Percentiles rank a stretch among this genome's conserved stretches.
These are phyloP conservation scores for Pezicula neosporulosa DNA, from an alignment of 2,329 filamentous ascomycete species.

Conservation along the genomic window DNA sequence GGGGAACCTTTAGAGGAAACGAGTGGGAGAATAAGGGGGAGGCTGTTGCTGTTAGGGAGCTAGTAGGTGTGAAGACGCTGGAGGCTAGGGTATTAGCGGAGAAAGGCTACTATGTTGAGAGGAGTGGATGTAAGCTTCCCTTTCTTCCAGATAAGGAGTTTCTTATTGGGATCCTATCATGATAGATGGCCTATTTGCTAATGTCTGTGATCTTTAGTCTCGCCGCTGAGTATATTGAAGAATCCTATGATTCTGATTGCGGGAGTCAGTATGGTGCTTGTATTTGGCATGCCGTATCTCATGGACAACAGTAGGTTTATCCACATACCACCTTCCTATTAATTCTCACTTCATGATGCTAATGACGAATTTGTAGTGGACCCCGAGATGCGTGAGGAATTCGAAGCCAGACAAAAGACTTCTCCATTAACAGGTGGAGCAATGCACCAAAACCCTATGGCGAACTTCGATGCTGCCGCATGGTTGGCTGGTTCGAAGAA, in stretches of 20 bases:
- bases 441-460: constrained; percentile 41
- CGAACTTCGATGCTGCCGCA: constrained; percentile 64
- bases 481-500: constrained; percentile 54
- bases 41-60: constrained; percentile 36
- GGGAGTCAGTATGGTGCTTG: constrained; percentile 74
- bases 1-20: constrained; percentile 85
- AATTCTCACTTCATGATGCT: neutral
- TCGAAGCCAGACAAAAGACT: constrained; percentile 82
- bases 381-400: constrained; percentile 90
- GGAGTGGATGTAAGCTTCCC: constrained; percentile 65
- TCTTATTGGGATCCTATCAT: neutral
- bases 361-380: constrained; percentile 65
- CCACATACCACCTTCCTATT: neutral
- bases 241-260: constrained; percentile 97
- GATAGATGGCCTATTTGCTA: neutral
- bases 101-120: constrained; percentile 76
- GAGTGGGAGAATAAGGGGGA: constrained; percentile 87
- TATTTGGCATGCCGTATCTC: constrained; percentile 91
- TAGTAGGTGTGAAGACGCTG: constrained; percentile 18
- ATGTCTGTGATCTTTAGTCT: constrained; percentile 49
- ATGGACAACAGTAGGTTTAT: constrained; percentile 83
- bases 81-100: constrained; percentile 46
- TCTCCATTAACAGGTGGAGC: constrained; percentile 60
- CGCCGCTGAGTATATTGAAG: constrained; percentile 77
- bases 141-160: constrained; percentile 1